A percentile compares a stretch with the other conserved stretches of the same genome.
Evolutionary conservation across 495 filamentous ascomycete genomes (phyloP).

Genomic region (Lasiosphaeria miniovina): DNA sequence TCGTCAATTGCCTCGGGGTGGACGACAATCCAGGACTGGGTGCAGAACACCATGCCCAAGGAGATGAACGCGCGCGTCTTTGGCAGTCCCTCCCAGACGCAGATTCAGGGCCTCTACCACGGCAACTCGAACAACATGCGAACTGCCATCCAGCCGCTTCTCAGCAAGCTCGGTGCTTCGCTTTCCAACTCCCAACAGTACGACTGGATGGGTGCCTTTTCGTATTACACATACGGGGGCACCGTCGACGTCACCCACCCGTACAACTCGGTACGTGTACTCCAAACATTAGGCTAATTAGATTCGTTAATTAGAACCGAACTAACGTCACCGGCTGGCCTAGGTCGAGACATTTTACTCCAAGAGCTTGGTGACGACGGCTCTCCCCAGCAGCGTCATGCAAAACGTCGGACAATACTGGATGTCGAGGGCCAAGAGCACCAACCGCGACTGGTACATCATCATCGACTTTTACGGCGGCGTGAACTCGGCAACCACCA

Average conservation of each 20-base stretch:
- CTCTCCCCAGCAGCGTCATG: constrained; percentile 32
- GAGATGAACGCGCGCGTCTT: constrained; percentile 47
- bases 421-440: constrained; percentile 35
- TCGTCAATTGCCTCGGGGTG: constrained; percentile 31
- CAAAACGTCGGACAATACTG: constrained; percentile 41
- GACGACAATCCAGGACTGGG: constrained; percentile 34
- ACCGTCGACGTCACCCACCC: constrained; percentile 42
- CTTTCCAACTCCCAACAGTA: constrained; percentile 35
- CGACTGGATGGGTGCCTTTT: constrained; percentile 42
- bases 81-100: constrained; percentile 36
- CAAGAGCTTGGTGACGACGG: constrained; percentile 41
- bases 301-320: neutral
- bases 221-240: constrained; percentile 40
- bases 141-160: constrained; percentile 36
- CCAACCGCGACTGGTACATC: constrained; percentile 41
- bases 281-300: neutral
- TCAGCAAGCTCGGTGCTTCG: constrained; percentile 31
- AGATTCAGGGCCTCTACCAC: constrained; percentile 42
- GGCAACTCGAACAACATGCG: constrained; percentile 34
- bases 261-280: constrained; percentile 35
- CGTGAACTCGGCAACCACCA: constrained; percentile 41
- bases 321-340: neutral
- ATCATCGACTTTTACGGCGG: constrained; percentile 46
- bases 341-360: constrained; percentile 47
- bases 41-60: constrained; percentile 34